Evolutionary conservation across 1,139 yeast genomes (phyloP).

Genomic region (Barnettozyma hawaiiensis): DNA sequence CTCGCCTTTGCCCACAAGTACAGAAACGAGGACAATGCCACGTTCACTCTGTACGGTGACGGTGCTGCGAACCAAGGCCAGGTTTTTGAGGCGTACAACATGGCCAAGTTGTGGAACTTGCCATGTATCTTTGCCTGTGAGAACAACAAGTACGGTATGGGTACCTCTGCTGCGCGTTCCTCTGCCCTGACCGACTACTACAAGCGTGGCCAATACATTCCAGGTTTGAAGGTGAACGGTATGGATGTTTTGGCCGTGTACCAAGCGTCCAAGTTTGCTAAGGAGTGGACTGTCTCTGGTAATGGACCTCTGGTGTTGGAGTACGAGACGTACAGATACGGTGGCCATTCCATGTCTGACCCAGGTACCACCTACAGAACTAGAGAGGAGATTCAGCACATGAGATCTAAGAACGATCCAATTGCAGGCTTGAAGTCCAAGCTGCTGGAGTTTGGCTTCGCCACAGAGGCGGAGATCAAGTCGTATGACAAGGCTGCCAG

Average conservation of each 20-base stretch:
- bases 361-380: conserved; percentile 99
- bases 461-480: conserved; percentile 92
- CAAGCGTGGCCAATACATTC: conserved; percentile 99
- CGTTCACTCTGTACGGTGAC: conserved; percentile 92
- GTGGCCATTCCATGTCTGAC: conserved; percentile 99
- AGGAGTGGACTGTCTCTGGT: conserved; percentile 90
- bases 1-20: conserved; percentile 96
- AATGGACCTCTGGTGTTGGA: conserved; percentile 95
- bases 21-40: conserved; percentile 71
- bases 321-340: conserved; percentile 97
- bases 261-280: conserved; percentile 95
- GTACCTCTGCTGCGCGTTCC: conserved; percentile 94
- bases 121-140: conserved; percentile 96
- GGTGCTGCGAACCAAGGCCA: conserved; percentile 99
- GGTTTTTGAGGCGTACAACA: conserved; percentile 94
- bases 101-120: conserved; percentile 98
- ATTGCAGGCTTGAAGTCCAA: conserved; percentile 92
- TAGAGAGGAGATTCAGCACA: conserved; percentile 98
- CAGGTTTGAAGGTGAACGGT: conserved; percentile 97
- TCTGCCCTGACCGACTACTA: conserved; percentile 95
- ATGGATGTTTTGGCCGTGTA: conserved; percentile 95
- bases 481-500: conserved; percentile 93
- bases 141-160: conserved; percentile 99
- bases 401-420: conserved; percentile 98
- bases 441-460: conserved; percentile 74